phyloP scores from a whole-genome alignment of 371 early-diverging fungal species.

The Dipsacomyces acuminosporus region DNA sequence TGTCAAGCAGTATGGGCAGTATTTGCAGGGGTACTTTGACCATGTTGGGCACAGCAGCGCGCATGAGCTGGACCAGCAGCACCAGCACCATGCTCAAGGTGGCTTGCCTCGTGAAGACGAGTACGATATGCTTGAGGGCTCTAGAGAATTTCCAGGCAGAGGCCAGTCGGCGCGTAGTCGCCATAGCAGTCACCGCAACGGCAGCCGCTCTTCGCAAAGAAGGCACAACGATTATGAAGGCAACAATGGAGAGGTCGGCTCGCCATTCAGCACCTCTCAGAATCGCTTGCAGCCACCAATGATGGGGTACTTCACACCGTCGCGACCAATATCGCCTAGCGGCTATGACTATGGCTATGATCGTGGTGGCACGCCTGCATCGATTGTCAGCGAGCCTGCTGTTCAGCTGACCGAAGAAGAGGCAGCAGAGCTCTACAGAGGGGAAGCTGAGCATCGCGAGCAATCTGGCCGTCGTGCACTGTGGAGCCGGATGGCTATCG shows the following conservation, averaged over 20 bases:
- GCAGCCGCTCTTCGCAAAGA: neutral
- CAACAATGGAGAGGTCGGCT: slow-evolving; percentile 1
- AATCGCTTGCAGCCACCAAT: slow-evolving; percentile 19
- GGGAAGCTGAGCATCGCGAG: neutral
- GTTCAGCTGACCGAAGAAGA: slow-evolving; percentile 19
- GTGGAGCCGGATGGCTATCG: slow-evolving; percentile 25
- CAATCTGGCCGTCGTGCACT: slow-evolving; percentile 4
- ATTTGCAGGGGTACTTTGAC: slow-evolving; percentile 32
- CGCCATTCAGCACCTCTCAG: slow-evolving; percentile 1
- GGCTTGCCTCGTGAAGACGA: slow-evolving; percentile 6
- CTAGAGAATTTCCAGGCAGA: neutral
- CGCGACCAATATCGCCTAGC: slow-evolving; percentile 19
- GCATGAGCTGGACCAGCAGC: slow-evolving; percentile 8
- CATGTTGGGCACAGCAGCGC: slow-evolving; percentile 5
- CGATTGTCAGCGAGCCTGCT: slow-evolving; percentile 25
- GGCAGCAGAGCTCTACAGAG: neutral
- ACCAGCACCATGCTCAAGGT: neutral
- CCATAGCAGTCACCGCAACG: neutral
- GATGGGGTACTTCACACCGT: slow-evolving; percentile 42
- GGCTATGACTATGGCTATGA: slow-evolving; percentile 16
- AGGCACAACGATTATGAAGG: slow-evolving; percentile 6
- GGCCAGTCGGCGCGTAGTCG: neutral
- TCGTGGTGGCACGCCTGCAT: slow-evolving; percentile 18
- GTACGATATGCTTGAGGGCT: slow-evolving; percentile 1
- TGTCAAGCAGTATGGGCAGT: slow-evolving; percentile 34